These are phyloP conservation scores for Skeletonema tropicum DNA, from an alignment of 108 stramenopile species.

Conservation along the genomic window DNA sequence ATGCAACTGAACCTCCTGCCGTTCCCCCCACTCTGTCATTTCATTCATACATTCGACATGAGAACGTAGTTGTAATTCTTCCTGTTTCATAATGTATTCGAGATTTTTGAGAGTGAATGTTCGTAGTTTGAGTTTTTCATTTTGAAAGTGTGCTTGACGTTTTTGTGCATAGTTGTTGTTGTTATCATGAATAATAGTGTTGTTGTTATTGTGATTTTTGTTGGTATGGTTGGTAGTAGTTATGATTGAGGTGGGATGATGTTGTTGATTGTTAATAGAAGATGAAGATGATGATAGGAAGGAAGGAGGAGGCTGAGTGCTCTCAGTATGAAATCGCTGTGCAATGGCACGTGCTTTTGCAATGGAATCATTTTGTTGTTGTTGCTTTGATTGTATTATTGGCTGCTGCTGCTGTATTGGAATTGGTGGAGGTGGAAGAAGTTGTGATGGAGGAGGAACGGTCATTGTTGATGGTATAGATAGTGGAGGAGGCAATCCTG, in stretches of 20 bases:
- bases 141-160: slow-evolving; percentile 45
- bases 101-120: slow-evolving; percentile 66
- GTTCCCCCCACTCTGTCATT: slow-evolving; percentile 42
- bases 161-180: slow-evolving; percentile 32
- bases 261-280: slow-evolving; percentile 1
- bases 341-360: slow-evolving; percentile 46
- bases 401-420: background rate
- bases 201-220: slow-evolving; percentile 10
- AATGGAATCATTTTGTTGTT: slow-evolving; percentile 23
- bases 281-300: background rate
- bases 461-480: background rate
- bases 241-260: slow-evolving; percentile 24
- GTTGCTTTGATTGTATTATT: background rate
- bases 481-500: slow-evolving; percentile 14
- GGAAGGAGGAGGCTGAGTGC: background rate
- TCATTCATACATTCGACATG: slow-evolving; percentile 58
- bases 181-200: slow-evolving; percentile 6
- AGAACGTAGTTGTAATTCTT: slow-evolving; percentile 53
- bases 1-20: slow-evolving; percentile 31
- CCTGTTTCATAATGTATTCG: slow-evolving; percentile 64
- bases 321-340: slow-evolving; percentile 35
- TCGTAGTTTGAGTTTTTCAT: slow-evolving; percentile 48
- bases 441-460: background rate
- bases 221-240: no score
- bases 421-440: slow-evolving; percentile 5